A percentile compares a stretch with the other conserved stretches of the same genome.
These are phyloP conservation scores for Pythium rhizo-oryzae DNA, from an alignment of 352 stramenopile species.

Conservation along the genomic window DNA sequence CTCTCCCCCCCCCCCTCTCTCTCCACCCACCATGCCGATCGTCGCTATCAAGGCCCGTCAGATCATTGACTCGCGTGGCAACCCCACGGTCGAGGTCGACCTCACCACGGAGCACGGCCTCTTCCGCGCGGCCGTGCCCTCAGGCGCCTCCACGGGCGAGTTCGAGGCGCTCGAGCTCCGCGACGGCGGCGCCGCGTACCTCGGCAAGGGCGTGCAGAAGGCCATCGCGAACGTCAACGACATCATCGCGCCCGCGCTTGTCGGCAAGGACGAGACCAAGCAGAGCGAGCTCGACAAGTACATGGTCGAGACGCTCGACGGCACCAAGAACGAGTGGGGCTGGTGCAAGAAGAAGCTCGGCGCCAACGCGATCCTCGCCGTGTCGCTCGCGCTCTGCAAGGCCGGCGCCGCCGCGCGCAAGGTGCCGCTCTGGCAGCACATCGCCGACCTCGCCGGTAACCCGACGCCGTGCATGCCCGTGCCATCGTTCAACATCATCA, in stretches of 20 bases:
- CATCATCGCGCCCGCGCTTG: conserved; percentile 94
- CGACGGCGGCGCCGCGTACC: conserved; percentile 96
- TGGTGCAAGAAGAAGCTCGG: conserved; percentile 97
- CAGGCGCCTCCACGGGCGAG: conserved; percentile 95
- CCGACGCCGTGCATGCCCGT: conserved; percentile 93
- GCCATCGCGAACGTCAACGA: conserved; percentile 99
- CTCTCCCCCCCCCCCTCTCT: conserved; percentile 1
- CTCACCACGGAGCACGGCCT: conserved; percentile 92
- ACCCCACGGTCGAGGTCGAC: conserved; percentile 99
- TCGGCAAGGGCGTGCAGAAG: conserved; percentile 98
- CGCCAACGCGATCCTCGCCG: conserved; percentile 98
- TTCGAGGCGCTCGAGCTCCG: conserved; percentile 98
- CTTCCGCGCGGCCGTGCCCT: conserved; percentile 96
- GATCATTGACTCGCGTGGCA: conserved; percentile 98
- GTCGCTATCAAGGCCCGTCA: conserved; percentile 93
- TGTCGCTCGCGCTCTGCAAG: conserved; percentile 97
- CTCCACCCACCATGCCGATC: conserved; percentile 68
- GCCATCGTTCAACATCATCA: conserved; percentile 99
- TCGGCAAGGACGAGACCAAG: conserved; percentile 96
- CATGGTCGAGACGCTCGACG: conserved; percentile 97
- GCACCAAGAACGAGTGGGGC: conserved; percentile 96
- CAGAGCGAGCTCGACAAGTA: conserved; percentile 95
- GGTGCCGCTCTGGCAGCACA: conserved; percentile 98
- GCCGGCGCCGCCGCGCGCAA: conserved; percentile 95
- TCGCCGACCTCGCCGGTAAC: conserved; percentile 98